Conservation (phyloP, 805 yeast genomes). For the Kodamaea laetipori region DNA sequence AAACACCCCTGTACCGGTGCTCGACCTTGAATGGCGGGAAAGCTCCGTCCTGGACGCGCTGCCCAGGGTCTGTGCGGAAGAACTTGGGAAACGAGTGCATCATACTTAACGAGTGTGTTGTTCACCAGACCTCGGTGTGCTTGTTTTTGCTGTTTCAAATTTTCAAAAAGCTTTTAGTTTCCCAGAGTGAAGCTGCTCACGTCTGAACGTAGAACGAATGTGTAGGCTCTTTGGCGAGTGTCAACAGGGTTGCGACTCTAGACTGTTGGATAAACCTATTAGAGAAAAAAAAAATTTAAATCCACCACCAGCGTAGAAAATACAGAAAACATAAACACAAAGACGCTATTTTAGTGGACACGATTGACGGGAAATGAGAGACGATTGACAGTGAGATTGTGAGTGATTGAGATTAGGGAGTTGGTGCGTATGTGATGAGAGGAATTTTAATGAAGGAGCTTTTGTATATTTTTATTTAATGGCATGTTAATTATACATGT, state of each 20-base stretch:
- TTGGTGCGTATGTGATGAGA: not conserved
- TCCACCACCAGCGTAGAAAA: conserved; percentile 1
- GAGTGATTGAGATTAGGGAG: not conserved
- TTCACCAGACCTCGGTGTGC: too few species aligned
- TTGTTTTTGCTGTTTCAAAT: too few species aligned
- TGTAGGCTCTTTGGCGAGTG: not conserved
- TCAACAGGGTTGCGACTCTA: not conserved
- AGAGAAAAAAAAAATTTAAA: conserved; percentile 6
- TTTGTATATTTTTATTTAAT: too few species aligned
- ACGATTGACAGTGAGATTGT: not conserved
- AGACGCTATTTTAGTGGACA: conserved; percentile 4
- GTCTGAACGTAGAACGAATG: too few species aligned
- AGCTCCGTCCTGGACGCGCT: conserved; percentile 45
- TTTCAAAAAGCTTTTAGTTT: too few species aligned
- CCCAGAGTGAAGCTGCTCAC: too few species aligned
- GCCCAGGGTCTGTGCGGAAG: conserved; percentile 21
- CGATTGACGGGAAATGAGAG: conserved; percentile 2
- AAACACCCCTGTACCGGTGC: conserved; percentile 64
- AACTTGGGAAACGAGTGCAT: conserved; percentile 25
- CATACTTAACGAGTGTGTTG: not conserved
- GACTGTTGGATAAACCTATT: conserved; percentile 1
- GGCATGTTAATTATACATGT: too few species aligned
- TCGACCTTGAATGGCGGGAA: conserved; percentile 73
- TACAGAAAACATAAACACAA: conserved; percentile 8
- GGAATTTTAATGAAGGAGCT: not conserved